Conservation (phyloP, 2,329 filamentous ascomycete species). For the Xylaria multiplex region DNA sequence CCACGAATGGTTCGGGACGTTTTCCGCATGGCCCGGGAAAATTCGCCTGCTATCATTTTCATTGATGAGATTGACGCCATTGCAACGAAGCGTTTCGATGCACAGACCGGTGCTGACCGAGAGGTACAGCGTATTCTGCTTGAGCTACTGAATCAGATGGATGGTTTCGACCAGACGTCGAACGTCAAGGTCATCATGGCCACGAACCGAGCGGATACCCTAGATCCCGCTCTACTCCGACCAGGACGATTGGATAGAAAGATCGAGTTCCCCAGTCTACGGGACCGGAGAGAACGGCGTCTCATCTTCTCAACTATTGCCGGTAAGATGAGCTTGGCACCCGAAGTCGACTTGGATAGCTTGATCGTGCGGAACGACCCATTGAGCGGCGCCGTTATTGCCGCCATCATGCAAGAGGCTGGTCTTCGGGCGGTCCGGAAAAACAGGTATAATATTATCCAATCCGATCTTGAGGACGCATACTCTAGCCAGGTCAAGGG, state of each 20-base stretch:
- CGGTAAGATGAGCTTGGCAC: slow-evolving; percentile 94
- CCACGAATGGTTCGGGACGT: slow-evolving; percentile 99
- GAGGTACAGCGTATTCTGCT: slow-evolving; percentile 98
- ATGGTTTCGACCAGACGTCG: slow-evolving; percentile 97
- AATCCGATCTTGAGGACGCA: slow-evolving; percentile 94
- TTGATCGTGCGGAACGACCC: slow-evolving; percentile 97
- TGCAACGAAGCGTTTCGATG: slow-evolving; percentile 98
- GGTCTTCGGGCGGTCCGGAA: slow-evolving; percentile 93
- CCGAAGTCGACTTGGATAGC: slow-evolving; percentile 95
- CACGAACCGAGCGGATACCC: slow-evolving; percentile 95
- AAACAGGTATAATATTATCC: slow-evolving; percentile 99
- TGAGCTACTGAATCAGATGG: slow-evolving; percentile 99
- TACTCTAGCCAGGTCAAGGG: slow-evolving; percentile 97
- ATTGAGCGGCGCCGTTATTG: slow-evolving; percentile 92
- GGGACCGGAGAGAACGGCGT: slow-evolving; percentile 91
- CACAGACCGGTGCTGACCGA: slow-evolving; percentile 95
- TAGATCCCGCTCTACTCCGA: slow-evolving; percentile 93
- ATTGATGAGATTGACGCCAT: slow-evolving; percentile 99
- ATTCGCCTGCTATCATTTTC: slow-evolving; percentile 98
- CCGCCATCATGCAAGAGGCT: slow-evolving; percentile 99
- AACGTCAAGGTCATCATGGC: slow-evolving; percentile 99
- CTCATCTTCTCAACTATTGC: slow-evolving; percentile 99
- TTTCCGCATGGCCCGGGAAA: slow-evolving; percentile 98
- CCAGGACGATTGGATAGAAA: slow-evolving; percentile 96
- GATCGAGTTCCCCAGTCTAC: slow-evolving; percentile 97